Percentiles rank a stretch among this genome's conserved stretches.
phyloP scores from a whole-genome alignment of 164 flowering plant genomes.

The Vitis labrusca region DNA sequence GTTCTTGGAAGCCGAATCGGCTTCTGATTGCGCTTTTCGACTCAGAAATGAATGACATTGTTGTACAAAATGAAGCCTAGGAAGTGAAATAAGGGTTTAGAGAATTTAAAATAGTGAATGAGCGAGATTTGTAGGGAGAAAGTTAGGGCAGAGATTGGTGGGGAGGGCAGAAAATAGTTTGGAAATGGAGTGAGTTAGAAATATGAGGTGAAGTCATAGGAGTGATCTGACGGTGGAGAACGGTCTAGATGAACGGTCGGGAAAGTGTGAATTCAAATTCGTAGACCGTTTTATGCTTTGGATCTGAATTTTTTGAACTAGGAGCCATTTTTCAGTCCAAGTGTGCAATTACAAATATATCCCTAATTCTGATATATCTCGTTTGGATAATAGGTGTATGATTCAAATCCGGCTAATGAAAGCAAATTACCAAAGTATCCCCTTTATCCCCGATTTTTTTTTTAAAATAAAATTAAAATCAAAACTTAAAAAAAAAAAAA shows the following conservation, averaged over 20 bases:
- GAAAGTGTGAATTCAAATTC: constrained; percentile 27
- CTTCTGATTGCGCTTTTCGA: constrained; percentile 62
- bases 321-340: background rate
- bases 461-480: too few species aligned
- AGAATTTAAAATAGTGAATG: background rate
- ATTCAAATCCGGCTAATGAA: too few species aligned
- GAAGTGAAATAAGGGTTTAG: background rate
- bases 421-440: too few species aligned
- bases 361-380: too few species aligned
- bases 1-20: constrained; percentile 61
- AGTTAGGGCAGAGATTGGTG: background rate
- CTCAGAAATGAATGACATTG: constrained; percentile 71
- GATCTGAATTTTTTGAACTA: constrained; percentile 13
- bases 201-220: background rate
- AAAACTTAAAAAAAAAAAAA: too few species aligned
- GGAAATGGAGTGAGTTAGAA: background rate
- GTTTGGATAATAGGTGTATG: too few species aligned
- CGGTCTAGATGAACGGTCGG: constrained; percentile 21
- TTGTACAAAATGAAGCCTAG: background rate
- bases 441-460: too few species aligned
- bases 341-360: too few species aligned
- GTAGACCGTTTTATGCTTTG: constrained; percentile 28
- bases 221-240: constrained; percentile 20
- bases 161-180: background rate
- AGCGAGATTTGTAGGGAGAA: background rate